Percentiles rank a stretch among this genome's conserved stretches.
These are phyloP conservation scores for Microbotryomycetes sp. DNA, from an alignment of 1,284 basidiomycete genomes.

Conservation along the genomic window DNA sequence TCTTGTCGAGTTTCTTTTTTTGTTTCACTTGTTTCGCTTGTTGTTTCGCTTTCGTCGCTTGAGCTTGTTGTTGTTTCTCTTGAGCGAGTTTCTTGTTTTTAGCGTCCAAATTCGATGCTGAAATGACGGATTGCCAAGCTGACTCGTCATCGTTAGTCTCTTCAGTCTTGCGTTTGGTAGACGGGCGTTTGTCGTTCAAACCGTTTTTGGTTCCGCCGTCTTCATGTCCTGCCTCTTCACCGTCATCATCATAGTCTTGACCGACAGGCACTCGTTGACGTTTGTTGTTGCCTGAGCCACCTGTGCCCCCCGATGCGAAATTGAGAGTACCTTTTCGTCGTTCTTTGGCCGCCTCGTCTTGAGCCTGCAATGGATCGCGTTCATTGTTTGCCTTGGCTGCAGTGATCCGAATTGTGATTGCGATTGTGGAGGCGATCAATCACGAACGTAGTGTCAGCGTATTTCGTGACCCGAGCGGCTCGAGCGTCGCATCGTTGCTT, in stretches of 20 bases:
- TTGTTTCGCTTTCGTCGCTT: not conserved
- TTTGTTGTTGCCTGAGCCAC: not conserved
- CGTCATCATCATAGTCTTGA: not conserved
- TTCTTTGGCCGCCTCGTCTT: not conserved
- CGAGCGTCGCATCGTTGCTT: too few relatives aligned
- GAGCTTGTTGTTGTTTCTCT: not conserved
- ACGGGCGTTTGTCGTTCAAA: too few relatives aligned
- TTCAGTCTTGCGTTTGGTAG: too few relatives aligned
- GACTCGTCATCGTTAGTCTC: not conserved
- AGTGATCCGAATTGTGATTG: too few relatives aligned
- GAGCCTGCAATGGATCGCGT: not conserved
- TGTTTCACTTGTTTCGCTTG: not conserved
- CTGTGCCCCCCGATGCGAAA: not conserved
- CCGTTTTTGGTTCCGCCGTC: not conserved
- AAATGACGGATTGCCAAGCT: not conserved
- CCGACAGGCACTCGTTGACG: not conserved
- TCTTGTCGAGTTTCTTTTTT: not conserved
- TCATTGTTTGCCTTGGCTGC: not conserved
- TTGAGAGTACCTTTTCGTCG: not conserved
- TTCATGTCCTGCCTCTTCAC: not conserved
- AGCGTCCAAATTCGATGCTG: not conserved
- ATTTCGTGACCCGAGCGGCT: too few relatives aligned
- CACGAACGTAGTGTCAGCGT: too few relatives aligned
- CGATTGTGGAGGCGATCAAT: too few relatives aligned
- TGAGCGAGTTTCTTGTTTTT: not conserved